Evolutionary conservation across 2,329 filamentous ascomycete genomes (phyloP).

Genomic region (Cladophialophora exuberans): DNA sequence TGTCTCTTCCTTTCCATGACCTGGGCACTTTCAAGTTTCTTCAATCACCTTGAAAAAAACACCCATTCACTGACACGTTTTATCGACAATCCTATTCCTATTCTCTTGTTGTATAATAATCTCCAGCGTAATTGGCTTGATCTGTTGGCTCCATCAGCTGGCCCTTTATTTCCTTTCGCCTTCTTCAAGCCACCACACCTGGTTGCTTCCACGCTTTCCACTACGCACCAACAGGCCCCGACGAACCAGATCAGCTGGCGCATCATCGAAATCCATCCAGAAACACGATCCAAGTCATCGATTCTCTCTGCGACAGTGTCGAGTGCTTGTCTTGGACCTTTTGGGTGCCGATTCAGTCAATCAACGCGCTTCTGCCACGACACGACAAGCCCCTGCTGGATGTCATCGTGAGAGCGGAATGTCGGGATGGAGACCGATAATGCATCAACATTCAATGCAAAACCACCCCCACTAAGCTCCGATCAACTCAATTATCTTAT

Average conservation of each 20-base stretch:
- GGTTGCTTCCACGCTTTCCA: too few relatives aligned
- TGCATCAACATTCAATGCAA: constrained; percentile 38
- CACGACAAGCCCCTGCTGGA: constrained; percentile 15
- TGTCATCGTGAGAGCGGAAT: constrained; percentile 25
- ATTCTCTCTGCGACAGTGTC: not conserved
- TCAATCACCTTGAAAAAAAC: too few relatives aligned
- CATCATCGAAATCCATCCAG: not conserved
- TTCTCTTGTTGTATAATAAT: too few relatives aligned
- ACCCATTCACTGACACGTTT: too few relatives aligned
- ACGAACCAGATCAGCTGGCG: constrained; percentile 3
- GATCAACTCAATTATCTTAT: constrained; percentile 72
- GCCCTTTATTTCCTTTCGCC: too few relatives aligned
- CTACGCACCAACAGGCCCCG: too few relatives aligned
- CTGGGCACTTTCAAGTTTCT: too few relatives aligned
- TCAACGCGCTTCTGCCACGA: not conserved
- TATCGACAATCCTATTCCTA: too few relatives aligned
- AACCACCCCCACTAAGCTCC: constrained; percentile 49
- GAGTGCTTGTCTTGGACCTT: not conserved
- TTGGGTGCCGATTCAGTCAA: not conserved
- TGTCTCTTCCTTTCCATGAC: too few relatives aligned
- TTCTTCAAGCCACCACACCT: too few relatives aligned
- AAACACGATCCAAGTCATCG: not conserved
- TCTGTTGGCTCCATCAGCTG: too few relatives aligned
- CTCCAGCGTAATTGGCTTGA: too few relatives aligned
- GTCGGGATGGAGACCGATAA: constrained; percentile 35